These are phyloP conservation scores for Amylostereum areolatum DNA, from an alignment of 1,284 basidiomycete genomes.

Conservation along the genomic window DNA sequence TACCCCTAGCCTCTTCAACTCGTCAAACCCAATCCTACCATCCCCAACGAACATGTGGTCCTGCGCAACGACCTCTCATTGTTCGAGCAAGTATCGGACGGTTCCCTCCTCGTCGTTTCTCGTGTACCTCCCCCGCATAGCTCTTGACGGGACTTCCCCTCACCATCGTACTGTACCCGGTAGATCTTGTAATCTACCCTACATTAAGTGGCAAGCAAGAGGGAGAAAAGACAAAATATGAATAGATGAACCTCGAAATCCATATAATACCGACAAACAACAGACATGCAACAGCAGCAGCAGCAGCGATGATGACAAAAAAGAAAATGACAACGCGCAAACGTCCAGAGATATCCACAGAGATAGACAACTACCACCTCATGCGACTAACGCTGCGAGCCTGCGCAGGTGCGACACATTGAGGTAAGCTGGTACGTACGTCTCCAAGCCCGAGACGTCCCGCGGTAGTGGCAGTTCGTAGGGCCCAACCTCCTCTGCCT, in stretches of 20 bases:
- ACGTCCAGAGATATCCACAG: too few species aligned
- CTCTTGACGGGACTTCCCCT: not conserved
- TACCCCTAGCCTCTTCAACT: conserved; percentile 10
- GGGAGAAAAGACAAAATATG: too few species aligned
- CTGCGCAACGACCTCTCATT: conserved; percentile 16
- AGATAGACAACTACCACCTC: conserved; percentile 17
- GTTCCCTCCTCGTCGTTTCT: conserved; percentile 10
- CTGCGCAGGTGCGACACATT: conserved; percentile 80
- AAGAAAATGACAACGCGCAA: not conserved
- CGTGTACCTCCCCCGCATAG: not conserved
- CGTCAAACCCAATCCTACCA: conserved; percentile 9
- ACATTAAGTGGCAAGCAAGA: too few species aligned
- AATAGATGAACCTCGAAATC: too few species aligned
- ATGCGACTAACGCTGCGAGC: conserved; percentile 77
- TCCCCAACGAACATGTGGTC: conserved; percentile 2
- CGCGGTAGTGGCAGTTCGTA: conserved; percentile 85
- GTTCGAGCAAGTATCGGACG: conserved; percentile 18
- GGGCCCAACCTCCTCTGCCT: conserved; percentile 92
- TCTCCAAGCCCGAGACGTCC: conserved; percentile 84
- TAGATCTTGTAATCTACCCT: too few species aligned
- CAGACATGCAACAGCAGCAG: not conserved
- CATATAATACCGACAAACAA: not conserved
- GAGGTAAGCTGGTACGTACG: conserved; percentile 83
- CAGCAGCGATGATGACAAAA: not conserved
- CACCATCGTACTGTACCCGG: not conserved